Base-by-base conservation (phyloP, 106 monocot genomes). In the Dactylorhiza incarnata region DNA sequence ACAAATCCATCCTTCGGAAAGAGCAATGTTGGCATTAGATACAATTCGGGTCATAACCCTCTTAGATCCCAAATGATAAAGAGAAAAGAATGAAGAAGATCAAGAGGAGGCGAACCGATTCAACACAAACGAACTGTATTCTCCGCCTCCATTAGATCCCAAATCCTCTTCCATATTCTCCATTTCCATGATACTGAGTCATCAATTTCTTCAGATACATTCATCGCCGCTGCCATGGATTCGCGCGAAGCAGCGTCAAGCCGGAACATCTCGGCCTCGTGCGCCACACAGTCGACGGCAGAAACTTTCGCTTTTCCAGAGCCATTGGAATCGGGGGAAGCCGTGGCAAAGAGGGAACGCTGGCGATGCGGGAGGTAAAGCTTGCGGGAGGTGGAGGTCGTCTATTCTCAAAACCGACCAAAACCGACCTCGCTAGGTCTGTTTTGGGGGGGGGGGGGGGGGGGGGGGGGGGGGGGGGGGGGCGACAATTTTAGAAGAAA, bases 111-210 rank as follows among this genome's bases (percentile, higher is more conserved):
- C 29, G 49, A 14, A 88, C 88, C 84, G 46, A 20, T 10, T 88
- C 90, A 6, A 90, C 92, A 62, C 92, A 92, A 85, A 49, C 81
- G 84, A n/a, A 92, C 82, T 6, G 89, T 86, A 20, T 77, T 81
- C 76, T 92, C 81, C 8, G 75, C 56, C 86, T 95, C 95, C 92
- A 92, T 87, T 56, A 87, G 59, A 77, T 95, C 95, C 95, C 89
- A 95, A 7, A 92, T 73, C 58, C 95, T 72, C 71, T 92, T 92
- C 43, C 95, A 73, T 14, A 95, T 89, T 78, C 48, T 82, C 95
- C 95, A 95, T 82, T 95, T 95, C 92, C 95, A 95, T 55, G 89
- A 86, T 80, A 83, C 81, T 17, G 84, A 74, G 50, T 89, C 87
- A n/a, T 73, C 85, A 43, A 13, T 50, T 9, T n/a, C 71, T n/a